These are phyloP conservation scores for Cyberlindnera sargentensis DNA, from an alignment of 805 yeast genomes.

Conservation along the genomic window DNA sequence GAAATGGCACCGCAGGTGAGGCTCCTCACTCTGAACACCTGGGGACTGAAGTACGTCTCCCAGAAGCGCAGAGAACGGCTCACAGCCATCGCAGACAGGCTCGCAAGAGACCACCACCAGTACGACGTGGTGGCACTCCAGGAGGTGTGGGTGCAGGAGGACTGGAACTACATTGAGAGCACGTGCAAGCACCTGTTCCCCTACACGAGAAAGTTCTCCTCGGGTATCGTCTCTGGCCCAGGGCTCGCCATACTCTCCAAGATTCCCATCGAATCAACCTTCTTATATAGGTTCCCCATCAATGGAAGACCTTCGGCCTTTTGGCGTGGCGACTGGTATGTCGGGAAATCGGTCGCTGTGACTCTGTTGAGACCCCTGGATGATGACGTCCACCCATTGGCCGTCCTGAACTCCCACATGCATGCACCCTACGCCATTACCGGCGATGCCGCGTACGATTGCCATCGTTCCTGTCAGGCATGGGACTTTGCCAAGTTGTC, in stretches of 20 bases:
- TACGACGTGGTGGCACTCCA: conserved; percentile 91
- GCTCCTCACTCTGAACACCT: conserved; percentile 66
- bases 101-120: conserved; percentile 36
- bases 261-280: conserved; percentile 74
- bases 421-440: conserved; percentile 85
- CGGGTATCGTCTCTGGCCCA: conserved; percentile 90
- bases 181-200: conserved; percentile 46
- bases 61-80: conserved; percentile 58
- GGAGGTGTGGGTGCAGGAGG: conserved; percentile 86
- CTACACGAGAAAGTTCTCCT: conserved; percentile 58
- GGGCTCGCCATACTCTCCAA: conserved; percentile 83
- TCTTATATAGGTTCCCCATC: conserved; percentile 77
- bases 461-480: conserved; percentile 92
- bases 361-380: conserved; percentile 52
- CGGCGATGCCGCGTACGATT: conserved; percentile 85
- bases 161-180: conserved; percentile 60
- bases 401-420: conserved; percentile 86
- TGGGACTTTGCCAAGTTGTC: conserved; percentile 84
- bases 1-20: conserved; percentile 25
- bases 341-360: conserved; percentile 83
- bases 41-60: conserved; percentile 91
- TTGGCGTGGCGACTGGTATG: conserved; percentile 94
- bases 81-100: conserved; percentile 59
- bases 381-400: conserved; percentile 49
- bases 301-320: conserved; percentile 94